Evolutionary conservation across 2,329 filamentous ascomycete species (phyloP).

Genomic region (Mycosphaerelloides madeirae): DNA sequence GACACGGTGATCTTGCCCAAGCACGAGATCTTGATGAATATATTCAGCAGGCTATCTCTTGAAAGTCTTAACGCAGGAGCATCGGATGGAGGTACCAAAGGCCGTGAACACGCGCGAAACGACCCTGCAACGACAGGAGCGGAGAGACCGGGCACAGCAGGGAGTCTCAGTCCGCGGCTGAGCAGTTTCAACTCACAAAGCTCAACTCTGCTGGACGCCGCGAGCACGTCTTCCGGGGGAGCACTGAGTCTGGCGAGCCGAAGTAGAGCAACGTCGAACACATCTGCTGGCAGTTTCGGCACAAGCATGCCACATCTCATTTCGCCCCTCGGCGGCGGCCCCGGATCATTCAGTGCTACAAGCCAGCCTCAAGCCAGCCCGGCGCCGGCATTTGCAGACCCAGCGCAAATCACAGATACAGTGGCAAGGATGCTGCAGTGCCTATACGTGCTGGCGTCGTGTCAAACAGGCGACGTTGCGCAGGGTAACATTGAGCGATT

Average conservation of each 20-base stretch:
- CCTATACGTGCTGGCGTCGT: slow-evolving; percentile 78
- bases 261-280: slow-evolving; percentile 81
- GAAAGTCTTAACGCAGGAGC: slow-evolving; percentile 59
- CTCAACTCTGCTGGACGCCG: slow-evolving; percentile 70
- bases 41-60: slow-evolving; percentile 83
- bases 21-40: slow-evolving; percentile 81
- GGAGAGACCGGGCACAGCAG: slow-evolving; percentile 58
- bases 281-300: slow-evolving; percentile 50
- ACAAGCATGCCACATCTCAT: slow-evolving; percentile 35
- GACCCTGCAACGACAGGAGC: slow-evolving; percentile 30
- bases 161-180: slow-evolving; percentile 68
- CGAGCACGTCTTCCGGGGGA: slow-evolving; percentile 44
- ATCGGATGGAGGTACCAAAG: slow-evolving; percentile 21
- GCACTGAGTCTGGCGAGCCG: slow-evolving; percentile 49
- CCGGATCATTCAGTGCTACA: slow-evolving; percentile 21
- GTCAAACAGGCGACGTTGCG: slow-evolving; percentile 66
- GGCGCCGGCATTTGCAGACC: slow-evolving; percentile 21
- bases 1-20: slow-evolving; percentile 84
- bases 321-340: slow-evolving; percentile 19
- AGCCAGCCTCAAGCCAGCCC: slow-evolving; percentile 20
- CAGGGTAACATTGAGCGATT: slow-evolving; percentile 78
- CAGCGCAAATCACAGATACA: slow-evolving; percentile 82
- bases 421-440: slow-evolving; percentile 95
- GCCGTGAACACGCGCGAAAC: slow-evolving; percentile 27
- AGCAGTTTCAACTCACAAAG: slow-evolving; percentile 75